Base-by-base conservation (phyloP, 2,329 filamentous ascomycete genomes). In the Cladosporium oxysporum region DNA sequence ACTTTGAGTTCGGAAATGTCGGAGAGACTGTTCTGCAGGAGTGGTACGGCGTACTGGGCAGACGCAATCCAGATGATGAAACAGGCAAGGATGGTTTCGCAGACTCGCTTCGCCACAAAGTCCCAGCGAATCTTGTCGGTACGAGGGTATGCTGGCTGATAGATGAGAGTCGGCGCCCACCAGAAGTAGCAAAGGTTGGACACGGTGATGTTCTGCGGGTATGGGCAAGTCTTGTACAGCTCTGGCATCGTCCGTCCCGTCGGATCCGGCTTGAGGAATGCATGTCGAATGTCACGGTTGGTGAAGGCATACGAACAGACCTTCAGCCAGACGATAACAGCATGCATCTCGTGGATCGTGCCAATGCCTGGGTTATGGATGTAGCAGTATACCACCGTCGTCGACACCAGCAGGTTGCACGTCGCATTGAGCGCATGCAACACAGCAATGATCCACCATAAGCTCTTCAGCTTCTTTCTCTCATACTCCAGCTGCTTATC, bases 101-200 rank as follows among this genome's bases (percentile, higher is more conserved):
- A 86, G 53, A 94, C 76, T 18, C 95, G 88, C 80, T 97, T 97
- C 66, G 86, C 81, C 47, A 98, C 92, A 76, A 97, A 99, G 4
- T 86, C 77, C 93, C 93, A 97, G 68, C 95, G 87, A 71, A 97
- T 91, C 65, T 85, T 86, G 10, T 87, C 82, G 6, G 91, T 93
- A 52, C 93, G 90, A 23, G 95, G 95, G 77, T 99, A 99, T 16
- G 95, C 92, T 1, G 95, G 95, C 81, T 99, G 95, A 77, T 99
- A 99, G 53, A 98, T 90, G 62, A 99, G 84, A 0, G 95, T 99
- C 0, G 95, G 95, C 0, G 94, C 95, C 89, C 93, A 94, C 94
- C 95, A 98, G 78, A 99, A 99, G 80, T 98, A 99, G 66, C 87
- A 87, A 29, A 99, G 82, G 76, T 98, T 99, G 60, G 84, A 80